A percentile compares a stretch with the other conserved stretches of the same genome.
Conservation (phyloP, 805 yeast species). For the Cyberlindnera euphorbiae region DNA sequence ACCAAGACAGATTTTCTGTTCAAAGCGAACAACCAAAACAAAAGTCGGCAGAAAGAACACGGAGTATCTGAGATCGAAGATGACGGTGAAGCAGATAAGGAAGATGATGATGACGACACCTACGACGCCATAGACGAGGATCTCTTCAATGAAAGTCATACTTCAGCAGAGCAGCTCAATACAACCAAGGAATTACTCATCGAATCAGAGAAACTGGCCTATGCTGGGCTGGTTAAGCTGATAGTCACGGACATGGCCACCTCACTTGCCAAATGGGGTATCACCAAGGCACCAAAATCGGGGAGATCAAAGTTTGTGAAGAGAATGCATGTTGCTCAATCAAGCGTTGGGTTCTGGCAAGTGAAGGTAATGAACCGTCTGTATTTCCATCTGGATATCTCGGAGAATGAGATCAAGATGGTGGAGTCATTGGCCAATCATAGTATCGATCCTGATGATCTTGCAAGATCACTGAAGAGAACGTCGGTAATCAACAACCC, state of each 20-base stretch:
- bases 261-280: conserved; percentile 55
- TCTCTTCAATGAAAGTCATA: conserved; percentile 28
- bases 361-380: conserved; percentile 63
- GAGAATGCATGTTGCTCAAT: conserved; percentile 61
- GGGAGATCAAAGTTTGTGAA: conserved; percentile 45
- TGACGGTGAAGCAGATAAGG: too few species aligned
- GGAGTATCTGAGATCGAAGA: too few species aligned
- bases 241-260: conserved; percentile 78
- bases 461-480: conserved; percentile 56
- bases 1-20: conserved; percentile 54
- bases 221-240: conserved; percentile 78
- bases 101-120: conserved; percentile 24
- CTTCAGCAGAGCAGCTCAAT: conserved; percentile 62
- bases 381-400: conserved; percentile 76
- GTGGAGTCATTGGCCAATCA: conserved; percentile 81
- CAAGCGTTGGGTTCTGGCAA: conserved; percentile 82
- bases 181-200: conserved; percentile 77
- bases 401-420: conserved; percentile 77
- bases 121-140: conserved; percentile 35
- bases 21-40: too few species aligned
- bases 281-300: conserved; percentile 43
- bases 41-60: too few species aligned
- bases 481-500: conserved; percentile 50
- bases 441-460: conserved; percentile 71
- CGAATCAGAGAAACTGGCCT: conserved; percentile 86